These are phyloP conservation scores for Alisma plantagoaquatica DNA, from an alignment of 106 monocot species.

Conservation along the genomic window DNA sequence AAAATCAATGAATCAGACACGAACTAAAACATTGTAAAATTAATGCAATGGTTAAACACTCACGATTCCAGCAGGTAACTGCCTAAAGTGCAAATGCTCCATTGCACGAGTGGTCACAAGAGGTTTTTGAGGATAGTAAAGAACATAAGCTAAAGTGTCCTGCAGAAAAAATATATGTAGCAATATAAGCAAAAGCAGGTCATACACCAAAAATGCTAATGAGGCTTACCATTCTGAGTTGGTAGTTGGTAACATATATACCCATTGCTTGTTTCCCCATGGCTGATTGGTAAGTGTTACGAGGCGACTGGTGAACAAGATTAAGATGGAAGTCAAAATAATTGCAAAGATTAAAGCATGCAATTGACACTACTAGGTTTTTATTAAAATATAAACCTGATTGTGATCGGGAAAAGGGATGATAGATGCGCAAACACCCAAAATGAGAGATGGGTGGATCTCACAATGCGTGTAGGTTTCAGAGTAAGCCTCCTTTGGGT, in stretches of 20 bases:
- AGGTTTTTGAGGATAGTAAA: constrained; percentile 98
- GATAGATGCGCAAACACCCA: constrained; percentile 99
- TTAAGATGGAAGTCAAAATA: background rate
- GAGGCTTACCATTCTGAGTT: constrained; percentile 66
- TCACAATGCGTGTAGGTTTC: constrained; percentile 99
- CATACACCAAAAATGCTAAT: too few species aligned
- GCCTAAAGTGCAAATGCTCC: constrained; percentile 98
- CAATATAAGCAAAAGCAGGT: too few species aligned
- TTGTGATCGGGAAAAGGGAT: constrained; percentile 99
- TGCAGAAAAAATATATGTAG: constrained; percentile 12
- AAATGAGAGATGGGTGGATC: constrained; percentile 93
- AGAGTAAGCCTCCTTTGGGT: constrained; percentile 83
- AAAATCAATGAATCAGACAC: background rate
- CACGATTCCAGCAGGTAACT: constrained; percentile 98
- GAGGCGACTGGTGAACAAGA: constrained; percentile 64
- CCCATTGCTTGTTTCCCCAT: constrained; percentile 99
- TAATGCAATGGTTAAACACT: constrained; percentile 9
- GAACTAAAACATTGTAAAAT: background rate
- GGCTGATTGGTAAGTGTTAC: constrained; percentile 99
- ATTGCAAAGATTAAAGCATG: background rate
- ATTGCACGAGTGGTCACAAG: constrained; percentile 99
- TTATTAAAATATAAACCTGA: constrained; percentile 37
- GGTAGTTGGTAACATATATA: constrained; percentile 97
- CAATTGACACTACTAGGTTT: background rate
- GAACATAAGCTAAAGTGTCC: constrained; percentile 99